Evolutionary conservation across 768 basidiomycete species (phyloP).

Genomic region (Termitomyces sp.): DNA sequence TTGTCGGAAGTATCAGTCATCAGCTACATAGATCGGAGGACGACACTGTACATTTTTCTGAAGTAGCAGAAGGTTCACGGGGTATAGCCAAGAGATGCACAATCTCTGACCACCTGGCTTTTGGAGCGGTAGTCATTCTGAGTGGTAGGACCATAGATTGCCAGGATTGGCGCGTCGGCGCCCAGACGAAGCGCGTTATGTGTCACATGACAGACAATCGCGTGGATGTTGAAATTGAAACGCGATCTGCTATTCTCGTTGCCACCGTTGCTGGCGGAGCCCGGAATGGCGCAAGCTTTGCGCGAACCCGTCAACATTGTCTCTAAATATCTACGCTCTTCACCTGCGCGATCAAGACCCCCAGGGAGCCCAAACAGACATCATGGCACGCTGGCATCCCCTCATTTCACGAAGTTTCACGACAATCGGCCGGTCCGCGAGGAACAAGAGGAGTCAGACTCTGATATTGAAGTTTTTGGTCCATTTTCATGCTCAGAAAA

Average conservation of each 20-base stretch:
- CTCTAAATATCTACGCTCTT: conserved; percentile 10
- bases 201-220: not conserved
- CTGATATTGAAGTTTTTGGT: conserved; percentile 7
- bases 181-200: not conserved
- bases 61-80: not conserved
- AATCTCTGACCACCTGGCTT: not conserved
- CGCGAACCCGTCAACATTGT: conserved; percentile 8
- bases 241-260: not conserved
- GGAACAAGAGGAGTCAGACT: conserved; percentile 6
- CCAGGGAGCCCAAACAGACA: conserved; percentile 4
- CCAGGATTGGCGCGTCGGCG: too few species aligned
- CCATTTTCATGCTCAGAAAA: not conserved
- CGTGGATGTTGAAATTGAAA: not conserved
- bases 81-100: not conserved
- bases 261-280: not conserved
- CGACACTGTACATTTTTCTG: not conserved
- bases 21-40: not conserved
- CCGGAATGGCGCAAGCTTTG: conserved; percentile 6
- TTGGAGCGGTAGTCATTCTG: not conserved
- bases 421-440: not conserved
- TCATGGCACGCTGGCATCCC: conserved; percentile 1
- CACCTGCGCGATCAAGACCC: not conserved
- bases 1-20: not conserved
- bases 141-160: too few species aligned
- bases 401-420: conserved; percentile 6